phyloP scores from a whole-genome alignment of 139 green algal genomes.

The Closterium sp. region DNA sequence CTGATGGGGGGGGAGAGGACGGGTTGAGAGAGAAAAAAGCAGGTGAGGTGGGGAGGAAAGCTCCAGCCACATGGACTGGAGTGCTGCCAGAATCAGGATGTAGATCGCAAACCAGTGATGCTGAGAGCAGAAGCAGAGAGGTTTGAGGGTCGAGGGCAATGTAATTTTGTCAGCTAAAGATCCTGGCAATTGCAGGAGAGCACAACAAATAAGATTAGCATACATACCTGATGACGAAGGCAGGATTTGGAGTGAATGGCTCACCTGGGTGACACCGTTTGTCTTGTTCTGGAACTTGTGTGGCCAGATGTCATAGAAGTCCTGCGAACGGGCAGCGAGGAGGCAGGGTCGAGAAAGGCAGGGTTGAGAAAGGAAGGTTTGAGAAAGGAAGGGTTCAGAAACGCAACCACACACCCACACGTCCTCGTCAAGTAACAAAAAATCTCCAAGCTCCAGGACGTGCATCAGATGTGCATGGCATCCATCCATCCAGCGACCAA shows the following conservation, averaged over 20 bases:
- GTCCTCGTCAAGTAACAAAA: background rate
- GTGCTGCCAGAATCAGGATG: no score
- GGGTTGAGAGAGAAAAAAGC: no score
- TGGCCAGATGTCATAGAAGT: conserved; percentile 83
- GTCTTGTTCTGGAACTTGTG: conserved; percentile 99
- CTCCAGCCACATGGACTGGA: no score
- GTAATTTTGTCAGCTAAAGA: no score
- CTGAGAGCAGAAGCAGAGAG: no score
- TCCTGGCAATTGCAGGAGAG: no score
- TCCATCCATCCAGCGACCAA: background rate
- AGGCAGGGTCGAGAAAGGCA: background rate
- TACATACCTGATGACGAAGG: background rate
- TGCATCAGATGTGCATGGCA: background rate
- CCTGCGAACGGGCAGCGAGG: conserved; percentile 39
- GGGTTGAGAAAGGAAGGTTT: no score
- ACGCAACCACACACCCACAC: background rate
- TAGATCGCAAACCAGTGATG: no score
- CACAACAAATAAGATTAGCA: no score
- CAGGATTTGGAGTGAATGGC: background rate
- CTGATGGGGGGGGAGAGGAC: background rate
- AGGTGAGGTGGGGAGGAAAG: no score
- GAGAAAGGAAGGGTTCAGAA: background rate
- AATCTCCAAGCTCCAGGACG: no score
- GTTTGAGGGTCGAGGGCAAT: no score
- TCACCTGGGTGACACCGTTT: conserved; percentile 91